These are phyloP conservation scores for Akanthomyces muscarius DNA, from an alignment of 2,329 filamentous ascomycete species.

Conservation along the genomic window DNA sequence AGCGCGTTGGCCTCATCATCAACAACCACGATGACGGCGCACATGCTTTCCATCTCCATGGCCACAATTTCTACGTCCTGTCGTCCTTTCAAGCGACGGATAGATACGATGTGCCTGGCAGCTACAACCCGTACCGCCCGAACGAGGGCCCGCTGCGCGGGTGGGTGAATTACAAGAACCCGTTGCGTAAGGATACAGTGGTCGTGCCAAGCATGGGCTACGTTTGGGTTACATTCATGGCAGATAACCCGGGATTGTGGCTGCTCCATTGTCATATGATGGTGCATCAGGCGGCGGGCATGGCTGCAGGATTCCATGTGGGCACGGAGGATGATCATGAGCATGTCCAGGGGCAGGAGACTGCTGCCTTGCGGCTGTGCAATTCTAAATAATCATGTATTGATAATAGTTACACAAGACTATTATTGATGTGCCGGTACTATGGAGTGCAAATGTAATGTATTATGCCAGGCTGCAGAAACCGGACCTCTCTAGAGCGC, in stretches of 20 bases:
- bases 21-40: conserved; percentile 32
- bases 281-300: conserved; percentile 24
- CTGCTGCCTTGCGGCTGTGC: conserved; percentile 20
- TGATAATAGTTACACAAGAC: too few relatives aligned
- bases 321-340: conserved; percentile 19
- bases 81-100: conserved; percentile 19
- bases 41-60: conserved; percentile 49
- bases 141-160: conserved; percentile 2
- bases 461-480: too few relatives aligned
- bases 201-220: conserved; percentile 33
- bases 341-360: conserved; percentile 19
- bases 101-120: conserved; percentile 21
- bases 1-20: conserved; percentile 26
- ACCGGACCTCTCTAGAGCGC: too few relatives aligned
- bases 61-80: conserved; percentile 47
- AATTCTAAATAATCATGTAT: background rate
- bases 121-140: conserved; percentile 23
- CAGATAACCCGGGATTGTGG: conserved; percentile 26
- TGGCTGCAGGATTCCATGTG: conserved; percentile 25
- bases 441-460: too few relatives aligned
- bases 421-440: too few relatives aligned
- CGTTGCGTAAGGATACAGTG: conserved; percentile 33
- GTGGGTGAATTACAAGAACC: conserved; percentile 20
- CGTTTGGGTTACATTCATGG: conserved; percentile 22
- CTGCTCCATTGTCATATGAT: conserved; percentile 28